A percentile compares a stretch with the other conserved stretches of the same genome.
Evolutionary conservation across 495 filamentous ascomycete species (phyloP).

Genomic region (Sabuloglossum arenarium): DNA sequence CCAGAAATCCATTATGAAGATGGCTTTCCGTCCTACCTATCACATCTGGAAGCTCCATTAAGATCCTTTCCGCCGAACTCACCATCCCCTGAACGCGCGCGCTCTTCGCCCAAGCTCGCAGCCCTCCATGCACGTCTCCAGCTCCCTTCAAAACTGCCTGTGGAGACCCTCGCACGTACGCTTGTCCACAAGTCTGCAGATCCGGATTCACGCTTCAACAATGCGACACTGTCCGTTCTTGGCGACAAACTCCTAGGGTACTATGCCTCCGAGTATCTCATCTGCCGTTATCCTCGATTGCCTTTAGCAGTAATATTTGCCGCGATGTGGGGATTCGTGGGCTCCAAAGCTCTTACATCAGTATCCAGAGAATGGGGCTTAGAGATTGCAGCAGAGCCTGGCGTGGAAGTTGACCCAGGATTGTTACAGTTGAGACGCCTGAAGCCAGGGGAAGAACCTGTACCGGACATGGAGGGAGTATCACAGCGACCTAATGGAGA

Average conservation of each 20-base stretch:
- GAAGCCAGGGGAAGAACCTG: constrained; percentile 29
- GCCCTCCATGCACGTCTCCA: constrained; percentile 82
- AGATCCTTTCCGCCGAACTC: constrained; percentile 26
- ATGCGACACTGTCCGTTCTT: constrained; percentile 57
- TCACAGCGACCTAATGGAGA: constrained; percentile 9
- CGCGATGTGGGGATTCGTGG: constrained; percentile 65
- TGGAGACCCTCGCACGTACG: constrained; percentile 67
- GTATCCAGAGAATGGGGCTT: constrained; percentile 78
- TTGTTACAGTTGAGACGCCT: constrained; percentile 60
- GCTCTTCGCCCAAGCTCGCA: constrained; percentile 69
- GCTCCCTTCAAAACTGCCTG: constrained; percentile 59
- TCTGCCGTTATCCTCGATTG: constrained; percentile 74
- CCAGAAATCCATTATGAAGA: not conserved
- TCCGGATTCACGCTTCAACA: constrained; percentile 52
- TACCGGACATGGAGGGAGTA: constrained; percentile 12
- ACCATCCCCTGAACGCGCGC: constrained; percentile 45
- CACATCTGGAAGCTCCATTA: not conserved
- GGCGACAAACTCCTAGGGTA: constrained; percentile 67
- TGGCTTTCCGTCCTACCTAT: not conserved
- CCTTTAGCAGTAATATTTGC: constrained; percentile 65
- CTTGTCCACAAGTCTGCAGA: constrained; percentile 76
- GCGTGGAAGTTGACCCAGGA: constrained; percentile 81
- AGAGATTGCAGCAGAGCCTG: constrained; percentile 60
- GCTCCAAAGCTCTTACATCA: constrained; percentile 42
- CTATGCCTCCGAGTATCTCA: constrained; percentile 69